A percentile compares a stretch with the other conserved stretches of the same genome.
Evolutionary conservation across 1,284 basidiomycete genomes (phyloP).

Genomic region (Cryptococcus deneoformans): DNA sequence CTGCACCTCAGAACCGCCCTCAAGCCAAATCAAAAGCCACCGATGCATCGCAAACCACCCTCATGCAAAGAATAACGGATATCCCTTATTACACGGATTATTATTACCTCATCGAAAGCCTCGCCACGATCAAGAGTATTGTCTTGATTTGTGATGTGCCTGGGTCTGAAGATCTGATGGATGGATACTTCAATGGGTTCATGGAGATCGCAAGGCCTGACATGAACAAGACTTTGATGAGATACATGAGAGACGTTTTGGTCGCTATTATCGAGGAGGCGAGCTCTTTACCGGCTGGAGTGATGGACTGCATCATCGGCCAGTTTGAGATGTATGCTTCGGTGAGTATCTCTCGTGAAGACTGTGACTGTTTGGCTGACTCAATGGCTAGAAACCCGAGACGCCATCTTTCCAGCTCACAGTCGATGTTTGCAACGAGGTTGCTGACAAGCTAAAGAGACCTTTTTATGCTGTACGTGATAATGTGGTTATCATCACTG

Average conservation of each 20-base stretch:
- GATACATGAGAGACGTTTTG: conserved; percentile 85
- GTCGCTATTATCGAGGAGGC: conserved; percentile 86
- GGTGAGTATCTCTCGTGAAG: conserved; percentile 11
- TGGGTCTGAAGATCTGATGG: conserved; percentile 79
- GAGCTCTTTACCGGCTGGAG: conserved; percentile 66
- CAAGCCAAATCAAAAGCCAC: conserved; percentile 22
- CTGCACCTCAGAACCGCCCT: conserved; percentile 14
- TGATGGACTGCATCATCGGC: conserved; percentile 75
- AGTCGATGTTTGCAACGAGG: conserved; percentile 78
- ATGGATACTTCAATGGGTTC: conserved; percentile 76
- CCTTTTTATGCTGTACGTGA: conserved; percentile 66
- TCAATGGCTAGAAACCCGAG: conserved; percentile 58
- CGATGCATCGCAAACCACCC: conserved; percentile 34
- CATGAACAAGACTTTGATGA: conserved; percentile 82
- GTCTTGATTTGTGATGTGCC: conserved; percentile 90
- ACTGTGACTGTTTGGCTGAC: not conserved
- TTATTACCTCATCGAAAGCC: conserved; percentile 84
- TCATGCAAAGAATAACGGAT: conserved; percentile 52
- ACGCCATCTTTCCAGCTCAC: conserved; percentile 81
- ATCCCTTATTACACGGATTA: conserved; percentile 78
- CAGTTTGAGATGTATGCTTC: conserved; percentile 74
- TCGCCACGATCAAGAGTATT: conserved; percentile 91
- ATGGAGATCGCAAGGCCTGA: conserved; percentile 70
- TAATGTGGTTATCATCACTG: not conserved
- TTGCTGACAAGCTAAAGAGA: conserved; percentile 82